Conservation (phyloP, 345 rosid species). For the Hibiscus trionum region DNA sequence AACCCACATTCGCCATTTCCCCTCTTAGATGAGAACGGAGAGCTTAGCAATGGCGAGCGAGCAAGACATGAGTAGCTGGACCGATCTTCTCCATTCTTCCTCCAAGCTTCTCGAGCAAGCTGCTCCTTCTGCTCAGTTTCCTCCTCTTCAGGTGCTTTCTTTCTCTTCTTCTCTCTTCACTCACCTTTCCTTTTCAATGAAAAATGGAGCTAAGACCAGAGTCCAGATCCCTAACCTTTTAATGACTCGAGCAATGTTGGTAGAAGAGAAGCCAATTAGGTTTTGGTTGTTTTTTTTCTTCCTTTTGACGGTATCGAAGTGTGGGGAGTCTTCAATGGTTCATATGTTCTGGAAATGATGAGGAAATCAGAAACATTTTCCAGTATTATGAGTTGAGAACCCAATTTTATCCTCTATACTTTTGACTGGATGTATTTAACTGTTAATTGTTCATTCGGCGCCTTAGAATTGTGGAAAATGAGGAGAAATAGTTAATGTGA, state of each 20-base stretch:
- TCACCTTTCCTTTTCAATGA: background rate
- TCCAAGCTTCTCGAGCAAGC: conserved; percentile 93
- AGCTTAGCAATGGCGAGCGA: conserved; percentile 58
- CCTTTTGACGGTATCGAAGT: background rate
- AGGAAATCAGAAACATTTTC: background rate
- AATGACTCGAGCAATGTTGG: background rate
- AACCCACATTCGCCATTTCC: background rate
- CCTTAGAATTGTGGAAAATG: background rate
- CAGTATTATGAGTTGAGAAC: background rate
- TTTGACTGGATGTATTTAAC: background rate
- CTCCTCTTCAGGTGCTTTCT: conserved; percentile 81
- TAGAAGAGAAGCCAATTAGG: background rate
- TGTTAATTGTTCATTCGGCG: background rate
- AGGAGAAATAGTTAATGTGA: background rate
- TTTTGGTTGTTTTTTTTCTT: background rate
- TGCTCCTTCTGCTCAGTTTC: conserved; percentile 95
- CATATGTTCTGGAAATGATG: background rate
- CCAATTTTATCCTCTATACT: background rate
- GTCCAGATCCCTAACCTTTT: background rate
- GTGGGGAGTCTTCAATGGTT: background rate
- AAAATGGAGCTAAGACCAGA: background rate
- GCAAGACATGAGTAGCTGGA: conserved; percentile 76
- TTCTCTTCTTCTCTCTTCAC: background rate
- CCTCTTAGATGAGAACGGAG: background rate
- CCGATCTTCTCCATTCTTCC: conserved; percentile 88